phyloP scores from a whole-genome alignment of 2,329 filamentous ascomycete species.

The Pseudogymnoascus sp. region DNA sequence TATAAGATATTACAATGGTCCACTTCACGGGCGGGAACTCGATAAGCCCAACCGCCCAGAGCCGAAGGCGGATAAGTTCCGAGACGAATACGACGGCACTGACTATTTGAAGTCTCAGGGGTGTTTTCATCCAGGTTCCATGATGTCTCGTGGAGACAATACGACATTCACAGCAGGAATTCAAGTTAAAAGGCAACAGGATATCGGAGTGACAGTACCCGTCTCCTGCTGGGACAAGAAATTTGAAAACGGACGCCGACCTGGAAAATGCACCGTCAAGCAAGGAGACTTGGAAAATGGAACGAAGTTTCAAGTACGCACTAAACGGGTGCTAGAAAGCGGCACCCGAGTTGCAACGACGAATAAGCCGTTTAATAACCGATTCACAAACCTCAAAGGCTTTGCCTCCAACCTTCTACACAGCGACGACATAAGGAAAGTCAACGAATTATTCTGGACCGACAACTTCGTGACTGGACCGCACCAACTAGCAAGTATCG shows the following conservation, averaged over 20 bases:
- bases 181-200: neutral
- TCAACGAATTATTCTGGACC: neutral
- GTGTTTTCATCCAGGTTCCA: neutral
- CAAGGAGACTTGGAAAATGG: neutral
- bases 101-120: neutral
- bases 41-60: neutral
- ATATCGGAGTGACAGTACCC: neutral
- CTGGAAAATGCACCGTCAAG: neutral
- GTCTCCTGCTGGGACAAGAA: neutral
- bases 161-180: neutral
- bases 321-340: neutral
- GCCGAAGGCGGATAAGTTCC: neutral
- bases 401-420: neutral
- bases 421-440: neutral
- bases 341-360: neutral
- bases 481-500: neutral
- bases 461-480: neutral
- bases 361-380: neutral
- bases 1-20: neutral
- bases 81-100: neutral
- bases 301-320: neutral
- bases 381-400: neutral
- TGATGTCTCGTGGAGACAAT: neutral
- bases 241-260: neutral
- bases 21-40: neutral